phyloP scores from a whole-genome alignment of 2,329 filamentous ascomycete genomes.

The Westerdykella sp. region DNA sequence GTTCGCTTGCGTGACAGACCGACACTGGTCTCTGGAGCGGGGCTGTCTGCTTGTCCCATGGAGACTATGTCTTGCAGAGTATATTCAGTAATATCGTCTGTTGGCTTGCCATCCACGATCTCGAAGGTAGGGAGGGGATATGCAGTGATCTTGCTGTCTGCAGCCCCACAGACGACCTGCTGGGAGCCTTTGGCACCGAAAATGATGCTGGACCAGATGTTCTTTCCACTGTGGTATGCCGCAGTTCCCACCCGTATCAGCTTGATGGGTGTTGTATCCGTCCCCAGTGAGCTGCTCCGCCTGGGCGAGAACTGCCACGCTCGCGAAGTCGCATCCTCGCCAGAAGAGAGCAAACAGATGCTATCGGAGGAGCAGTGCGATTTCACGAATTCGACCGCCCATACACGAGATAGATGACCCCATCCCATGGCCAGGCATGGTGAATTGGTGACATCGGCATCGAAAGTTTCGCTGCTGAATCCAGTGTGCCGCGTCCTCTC shows the following conservation, averaged over 20 bases:
- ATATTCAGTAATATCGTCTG: conserved; percentile 12
- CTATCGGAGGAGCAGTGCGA: conserved; percentile 32
- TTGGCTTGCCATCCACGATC: not conserved
- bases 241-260: conserved; percentile 53
- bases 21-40: not conserved
- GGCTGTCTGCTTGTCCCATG: conserved; percentile 3
- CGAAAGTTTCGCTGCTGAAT: conserved; percentile 34
- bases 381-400: conserved; percentile 67
- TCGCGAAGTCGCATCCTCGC: conserved; percentile 75
- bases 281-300: not conserved
- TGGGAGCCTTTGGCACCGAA: conserved; percentile 4
- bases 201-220: conserved; percentile 65
- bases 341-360: conserved; percentile 61
- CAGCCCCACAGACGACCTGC: conserved; percentile 55
- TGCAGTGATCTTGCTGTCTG: conserved; percentile 60
- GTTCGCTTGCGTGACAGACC: conserved; percentile 12
- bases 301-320: conserved; percentile 51
- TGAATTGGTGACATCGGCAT: conserved; percentile 14
- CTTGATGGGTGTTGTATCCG: conserved; percentile 11
- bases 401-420: conserved; percentile 86
- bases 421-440: conserved; percentile 63
- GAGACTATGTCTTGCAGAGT: conserved; percentile 21
- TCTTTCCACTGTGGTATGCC: conserved; percentile 73
- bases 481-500: conserved; percentile 40
- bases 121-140: conserved; percentile 9